Evolutionary conservation across 805 yeast genomes (phyloP).

Genomic region (Saturnispora bothae): DNA sequence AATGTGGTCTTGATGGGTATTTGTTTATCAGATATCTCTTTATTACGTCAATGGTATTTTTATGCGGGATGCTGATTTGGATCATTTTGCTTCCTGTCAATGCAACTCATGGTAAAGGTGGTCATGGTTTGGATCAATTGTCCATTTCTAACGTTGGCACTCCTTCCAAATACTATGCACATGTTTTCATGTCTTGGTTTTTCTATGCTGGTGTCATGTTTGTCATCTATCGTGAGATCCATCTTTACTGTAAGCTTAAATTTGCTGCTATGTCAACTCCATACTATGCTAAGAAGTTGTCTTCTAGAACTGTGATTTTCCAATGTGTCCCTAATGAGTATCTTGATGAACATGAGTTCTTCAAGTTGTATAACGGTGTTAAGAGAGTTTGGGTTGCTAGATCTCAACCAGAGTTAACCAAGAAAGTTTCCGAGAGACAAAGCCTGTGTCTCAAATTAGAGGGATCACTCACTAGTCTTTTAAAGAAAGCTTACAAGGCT

Average conservation of each 20-base stretch:
- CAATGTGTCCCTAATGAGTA: slow-evolving; percentile 73
- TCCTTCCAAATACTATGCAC: slow-evolving; percentile 67
- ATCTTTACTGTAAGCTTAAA: slow-evolving; percentile 65
- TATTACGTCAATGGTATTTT: slow-evolving; percentile 41
- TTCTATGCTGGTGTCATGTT: slow-evolving; percentile 63
- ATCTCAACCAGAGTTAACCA: slow-evolving; percentile 41
- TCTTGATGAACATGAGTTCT: slow-evolving; percentile 61
- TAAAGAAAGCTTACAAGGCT: slow-evolving; percentile 54
- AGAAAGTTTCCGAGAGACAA: slow-evolving; percentile 49
- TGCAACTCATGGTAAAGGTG: slow-evolving; percentile 53
- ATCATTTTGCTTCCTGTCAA: slow-evolving; percentile 77
- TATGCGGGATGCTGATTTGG: slow-evolving; percentile 47
- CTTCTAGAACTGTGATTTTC: slow-evolving; percentile 75
- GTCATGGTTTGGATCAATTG: slow-evolving; percentile 61
- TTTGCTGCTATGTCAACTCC: slow-evolving; percentile 76
- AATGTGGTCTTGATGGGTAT: slow-evolving; percentile 92
- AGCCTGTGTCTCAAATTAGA: slow-evolving; percentile 55
- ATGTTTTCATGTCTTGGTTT: slow-evolving; percentile 70
- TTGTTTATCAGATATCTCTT: slow-evolving; percentile 74
- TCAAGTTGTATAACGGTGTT: slow-evolving; percentile 73
- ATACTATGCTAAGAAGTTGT: slow-evolving; percentile 57
- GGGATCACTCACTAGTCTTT: slow-evolving; percentile 45
- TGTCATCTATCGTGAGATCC: slow-evolving; percentile 72
- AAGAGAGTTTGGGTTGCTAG: slow-evolving; percentile 74
- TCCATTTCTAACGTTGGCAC: slow-evolving; percentile 66